Evolutionary conservation across 495 filamentous ascomycete species (phyloP).

Genomic region (Geoglossum glabrum): DNA sequence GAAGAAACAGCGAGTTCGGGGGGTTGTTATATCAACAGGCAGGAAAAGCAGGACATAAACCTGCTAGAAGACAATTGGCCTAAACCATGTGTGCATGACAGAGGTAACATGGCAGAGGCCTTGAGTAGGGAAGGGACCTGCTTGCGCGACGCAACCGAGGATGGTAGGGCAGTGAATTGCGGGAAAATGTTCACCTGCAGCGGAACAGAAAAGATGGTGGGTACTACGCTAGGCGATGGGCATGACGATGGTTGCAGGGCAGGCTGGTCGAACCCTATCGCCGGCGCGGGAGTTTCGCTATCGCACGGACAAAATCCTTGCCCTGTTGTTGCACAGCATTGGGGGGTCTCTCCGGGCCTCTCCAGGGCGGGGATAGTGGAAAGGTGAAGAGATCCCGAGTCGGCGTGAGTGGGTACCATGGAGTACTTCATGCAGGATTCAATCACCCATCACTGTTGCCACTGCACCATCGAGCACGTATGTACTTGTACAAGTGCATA

Average conservation of each 20-base stretch:
- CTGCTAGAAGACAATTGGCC: background rate
- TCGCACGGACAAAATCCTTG: background rate
- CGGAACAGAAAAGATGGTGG: background rate
- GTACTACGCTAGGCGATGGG: background rate
- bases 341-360: background rate
- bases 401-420: background rate
- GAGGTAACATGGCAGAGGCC: background rate
- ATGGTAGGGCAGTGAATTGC: background rate
- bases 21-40: background rate
- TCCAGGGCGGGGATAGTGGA: background rate
- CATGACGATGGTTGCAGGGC: background rate
- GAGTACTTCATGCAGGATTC: too few relatives aligned
- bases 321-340: background rate
- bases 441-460: background rate
- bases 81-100: conserved; percentile 1
- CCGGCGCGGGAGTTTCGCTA: background rate
- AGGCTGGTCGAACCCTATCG: background rate
- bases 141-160: background rate
- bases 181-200: background rate
- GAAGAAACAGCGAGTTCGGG: background rate
- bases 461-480: too few relatives aligned
- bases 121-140: background rate
- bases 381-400: background rate
- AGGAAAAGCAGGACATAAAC: background rate
- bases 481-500: too few relatives aligned